phyloP scores from a whole-genome alignment of 495 filamentous ascomycete species.

The Apodospora peruviana region DNA sequence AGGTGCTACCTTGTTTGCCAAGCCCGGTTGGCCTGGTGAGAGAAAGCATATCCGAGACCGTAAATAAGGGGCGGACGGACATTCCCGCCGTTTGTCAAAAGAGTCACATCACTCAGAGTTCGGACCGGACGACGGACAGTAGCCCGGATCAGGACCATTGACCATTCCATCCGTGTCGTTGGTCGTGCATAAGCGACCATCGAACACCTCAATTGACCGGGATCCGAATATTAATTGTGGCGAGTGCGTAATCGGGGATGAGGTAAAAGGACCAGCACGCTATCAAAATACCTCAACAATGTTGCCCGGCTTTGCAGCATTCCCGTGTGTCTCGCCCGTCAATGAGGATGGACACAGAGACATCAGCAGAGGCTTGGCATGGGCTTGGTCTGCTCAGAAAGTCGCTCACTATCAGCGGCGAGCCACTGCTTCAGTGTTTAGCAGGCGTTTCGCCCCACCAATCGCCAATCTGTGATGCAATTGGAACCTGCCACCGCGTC shows the following conservation, averaged over 20 bases:
- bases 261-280: no score
- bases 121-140: no score
- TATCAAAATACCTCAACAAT: not conserved
- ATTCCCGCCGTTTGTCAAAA: no score
- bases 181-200: not conserved
- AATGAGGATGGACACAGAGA: not conserved
- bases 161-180: not conserved
- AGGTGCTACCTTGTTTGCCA: no score
- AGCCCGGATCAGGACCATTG: not conserved
- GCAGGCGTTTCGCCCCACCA: conserved; percentile 14
- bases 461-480: conserved; percentile 9
- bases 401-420: conserved; percentile 19
- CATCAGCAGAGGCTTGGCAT: not conserved
- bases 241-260: not conserved
- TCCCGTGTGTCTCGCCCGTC: not conserved
- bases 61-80: no score
- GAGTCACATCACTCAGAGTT: no score
- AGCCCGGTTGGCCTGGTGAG: no score
- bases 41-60: no score
- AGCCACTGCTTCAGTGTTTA: conserved; percentile 2
- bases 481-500: not conserved
- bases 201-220: not conserved
- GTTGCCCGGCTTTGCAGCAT: not conserved
- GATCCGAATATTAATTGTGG: not conserved
- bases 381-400: conserved; percentile 5